Percentiles rank a stretch among this genome's conserved stretches.
Evolutionary conservation across 768 basidiomycete genomes (phyloP).

Genomic region (Cubamyces lactineus): DNA sequence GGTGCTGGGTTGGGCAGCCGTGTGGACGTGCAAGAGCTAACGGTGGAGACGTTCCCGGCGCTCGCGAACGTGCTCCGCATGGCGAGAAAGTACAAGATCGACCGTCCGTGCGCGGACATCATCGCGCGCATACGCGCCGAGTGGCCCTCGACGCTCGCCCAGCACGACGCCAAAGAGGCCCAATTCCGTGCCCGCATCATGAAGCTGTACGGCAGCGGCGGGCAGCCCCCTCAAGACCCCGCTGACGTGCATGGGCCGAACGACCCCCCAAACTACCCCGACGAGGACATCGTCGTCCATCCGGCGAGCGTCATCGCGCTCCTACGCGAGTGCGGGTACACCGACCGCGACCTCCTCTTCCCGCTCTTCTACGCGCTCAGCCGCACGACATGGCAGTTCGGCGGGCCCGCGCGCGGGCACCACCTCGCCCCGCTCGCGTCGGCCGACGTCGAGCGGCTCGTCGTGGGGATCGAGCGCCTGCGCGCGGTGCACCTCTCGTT

Average conservation of each 20-base stretch:
- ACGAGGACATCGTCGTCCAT: slow-evolving; percentile 29
- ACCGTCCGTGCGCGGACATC: slow-evolving; percentile 34
- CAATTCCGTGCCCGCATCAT: slow-evolving; percentile 22
- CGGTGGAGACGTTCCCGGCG: slow-evolving; percentile 24
- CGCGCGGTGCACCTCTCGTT: slow-evolving; percentile 19
- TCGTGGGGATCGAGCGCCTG: slow-evolving; percentile 29
- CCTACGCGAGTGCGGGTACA: slow-evolving; percentile 30
- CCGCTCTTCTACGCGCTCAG: slow-evolving; percentile 36
- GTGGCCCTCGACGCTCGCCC: slow-evolving; percentile 35
- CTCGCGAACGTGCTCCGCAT: slow-evolving; percentile 33
- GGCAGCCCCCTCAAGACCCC: slow-evolving; percentile 3
- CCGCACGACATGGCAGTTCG: slow-evolving; percentile 29
- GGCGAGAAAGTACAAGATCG: slow-evolving; percentile 38
- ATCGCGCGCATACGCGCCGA: slow-evolving; percentile 35
- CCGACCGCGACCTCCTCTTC: slow-evolving; percentile 23
- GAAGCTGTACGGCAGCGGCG: slow-evolving; percentile 3
- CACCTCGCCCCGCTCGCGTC: slow-evolving; percentile 28
- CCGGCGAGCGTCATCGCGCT: slow-evolving; percentile 32
- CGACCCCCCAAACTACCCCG: background rate
- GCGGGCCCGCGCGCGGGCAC: slow-evolving; percentile 23
- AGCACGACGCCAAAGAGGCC: slow-evolving; percentile 30
- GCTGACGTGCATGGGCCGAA: background rate
- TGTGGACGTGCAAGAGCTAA: slow-evolving; percentile 25
- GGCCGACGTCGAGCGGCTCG: slow-evolving; percentile 30
- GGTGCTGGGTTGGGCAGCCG: slow-evolving; percentile 16